Evolutionary conservation across 2,329 filamentous ascomycete genomes (phyloP), one percentile per base, ranked within the genome.

Genomic region (Xylariaceae sp.): DNA sequence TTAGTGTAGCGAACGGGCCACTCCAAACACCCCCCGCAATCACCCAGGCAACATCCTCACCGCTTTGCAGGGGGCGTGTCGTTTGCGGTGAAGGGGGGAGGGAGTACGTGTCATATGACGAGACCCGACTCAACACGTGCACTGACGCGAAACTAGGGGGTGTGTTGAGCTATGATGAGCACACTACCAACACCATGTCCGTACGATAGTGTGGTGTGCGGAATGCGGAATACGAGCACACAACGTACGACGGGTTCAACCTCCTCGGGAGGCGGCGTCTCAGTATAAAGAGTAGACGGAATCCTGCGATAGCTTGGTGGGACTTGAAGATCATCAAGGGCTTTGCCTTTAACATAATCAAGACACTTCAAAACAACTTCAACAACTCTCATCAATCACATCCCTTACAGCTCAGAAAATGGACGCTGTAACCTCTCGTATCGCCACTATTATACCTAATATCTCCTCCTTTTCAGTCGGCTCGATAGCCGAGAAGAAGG

Each of bases 371-470:
- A 48, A 62, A 44, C 52, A 59, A 52, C 48, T 51, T 30, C 61
- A 52, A 47, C 48, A 58, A 53, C 11, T 54, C 52, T 52, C 35
- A 50, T 53, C 53, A 34, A 56, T 9, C 44, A 30, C 51, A 51
- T 4, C 44, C 45, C 44, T 54, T 58, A 52, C 62, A 62, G 57
- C 58, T 50, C 13, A 44, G 37, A 62, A 55, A 55, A 66, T 66
- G 64, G 64, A 66, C 50, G 62, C 64, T 54, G 56, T 58, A 53
- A 45, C 52, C 60, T 60, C 62, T 59, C 39, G 57, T 50, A 23
- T 65, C 50, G 57, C 62, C 63, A 61, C 57, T 63, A 56, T 59
- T 42, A 59, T 64, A 62, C 57, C 35, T 54, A 35, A 60, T 62
- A 59, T 57, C 48, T 42, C 52, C 63, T 57, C 55, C 47, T 57